Evolutionary conservation across 2,329 filamentous ascomycete species (phyloP).

Genomic region (Sporothrix pallida): DNA sequence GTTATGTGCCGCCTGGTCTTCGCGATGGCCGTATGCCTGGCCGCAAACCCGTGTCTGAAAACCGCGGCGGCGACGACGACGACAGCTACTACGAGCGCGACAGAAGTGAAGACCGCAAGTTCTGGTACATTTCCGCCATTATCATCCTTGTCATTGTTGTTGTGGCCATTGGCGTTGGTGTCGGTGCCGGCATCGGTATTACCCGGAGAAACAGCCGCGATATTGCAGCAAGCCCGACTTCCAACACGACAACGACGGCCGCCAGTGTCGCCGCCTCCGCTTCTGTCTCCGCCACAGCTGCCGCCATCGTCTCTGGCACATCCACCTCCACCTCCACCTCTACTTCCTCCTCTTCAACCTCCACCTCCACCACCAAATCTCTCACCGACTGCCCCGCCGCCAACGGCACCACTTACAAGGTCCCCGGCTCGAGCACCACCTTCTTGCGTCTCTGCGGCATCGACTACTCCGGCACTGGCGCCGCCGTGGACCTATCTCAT

Average conservation of each 20-base stretch:
- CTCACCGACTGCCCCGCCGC: conserved; percentile 50
- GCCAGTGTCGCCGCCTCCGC: background rate
- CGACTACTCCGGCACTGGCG: conserved; percentile 50
- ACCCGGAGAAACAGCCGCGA: conserved; percentile 3
- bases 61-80: conserved; percentile 29
- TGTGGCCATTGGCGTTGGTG: conserved; percentile 46
- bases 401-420: conserved; percentile 53
- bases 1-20: conserved; percentile 37
- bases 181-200: conserved; percentile 50
- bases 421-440: conserved; percentile 48
- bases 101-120: conserved; percentile 39
- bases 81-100: conserved; percentile 40
- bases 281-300: background rate
- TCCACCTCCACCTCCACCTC: background rate
- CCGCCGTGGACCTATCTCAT: conserved; percentile 43
- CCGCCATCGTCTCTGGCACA: background rate
- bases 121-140: conserved; percentile 47
- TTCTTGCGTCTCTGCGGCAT: conserved; percentile 55
- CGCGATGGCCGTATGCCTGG: conserved; percentile 36
- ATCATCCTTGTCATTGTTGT: conserved; percentile 42
- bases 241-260: background rate
- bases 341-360: conserved; percentile 26
- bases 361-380: conserved; percentile 39
- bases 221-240: background rate
- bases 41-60: conserved; percentile 35